Base-by-base conservation (phyloP, 805 yeast genomes). In the Teunomyces gatunensis region DNA sequence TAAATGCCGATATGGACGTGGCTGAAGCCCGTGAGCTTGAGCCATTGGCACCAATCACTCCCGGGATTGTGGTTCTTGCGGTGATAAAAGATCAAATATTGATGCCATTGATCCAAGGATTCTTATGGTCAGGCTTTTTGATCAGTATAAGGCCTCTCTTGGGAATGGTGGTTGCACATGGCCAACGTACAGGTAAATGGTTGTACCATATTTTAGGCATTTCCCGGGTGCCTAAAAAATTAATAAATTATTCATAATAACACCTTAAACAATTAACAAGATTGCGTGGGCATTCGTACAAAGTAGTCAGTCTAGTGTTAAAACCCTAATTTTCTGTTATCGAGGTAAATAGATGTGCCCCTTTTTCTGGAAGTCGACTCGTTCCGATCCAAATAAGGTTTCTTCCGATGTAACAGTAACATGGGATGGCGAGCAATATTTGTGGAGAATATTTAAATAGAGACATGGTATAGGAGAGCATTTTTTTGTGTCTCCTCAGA, bases 71-170 rank as follows among this genome's bases (percentile, higher is more conserved):
- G 11, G 50, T 70, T 2, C 76, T 75, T 54, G 83, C 81, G 1
- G 61, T 81, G 2, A 36, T 78, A 9, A 74, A 75, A 51, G 84
- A 80, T 56, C 78, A 79, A 44, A 52, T 81, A 3, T 7, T 80
- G 18, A 71, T 80, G 75, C 84, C 85, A 3, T 63, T 81, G 23
- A 17, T 80, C 13, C 84, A 79, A 53, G 83, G 84, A 15, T 64
- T 78, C 37, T 32, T 74, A 13, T 79, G 75, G 74, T 58, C 78
- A 1, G 70, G 73, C 1, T 49, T 71, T 2, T 55, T 78, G 17
- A 59, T 79, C 1, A 48, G 65, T 7, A 49, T 68, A 17, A 58
- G 62, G 44, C 81, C 82, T 1, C 45, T 71, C 41, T 48, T 74
- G 47, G 41, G 51, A 3, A 47, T 49, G 17, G 50, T 65, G 6